Conservation (phyloP, 2,329 filamentous ascomycete genomes). For the Claviceps africana region DNA sequence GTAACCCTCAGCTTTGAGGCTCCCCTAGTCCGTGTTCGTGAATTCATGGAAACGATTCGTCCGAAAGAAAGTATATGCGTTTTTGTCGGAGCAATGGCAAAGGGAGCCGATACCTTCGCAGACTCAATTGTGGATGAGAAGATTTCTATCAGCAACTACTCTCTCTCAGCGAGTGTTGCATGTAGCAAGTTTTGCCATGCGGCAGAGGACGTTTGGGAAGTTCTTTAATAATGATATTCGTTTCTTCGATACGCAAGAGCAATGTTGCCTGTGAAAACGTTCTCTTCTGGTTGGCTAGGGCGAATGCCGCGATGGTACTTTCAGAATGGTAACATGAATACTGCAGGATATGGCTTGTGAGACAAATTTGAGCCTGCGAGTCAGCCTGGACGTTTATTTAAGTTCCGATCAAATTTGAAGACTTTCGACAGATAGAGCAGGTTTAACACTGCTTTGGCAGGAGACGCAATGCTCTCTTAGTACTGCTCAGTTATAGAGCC, state of each 20-base stretch:
- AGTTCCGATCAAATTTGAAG: neutral
- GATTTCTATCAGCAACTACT: slow-evolving; percentile 97
- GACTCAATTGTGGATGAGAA: slow-evolving; percentile 91
- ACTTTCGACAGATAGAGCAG: neutral
- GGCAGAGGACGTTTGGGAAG: slow-evolving; percentile 89
- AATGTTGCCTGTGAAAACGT: neutral
- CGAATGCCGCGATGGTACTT: neutral
- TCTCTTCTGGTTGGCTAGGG: too few relatives aligned
- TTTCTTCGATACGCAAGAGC: neutral
- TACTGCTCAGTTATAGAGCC: neutral
- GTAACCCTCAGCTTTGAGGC: slow-evolving; percentile 93
- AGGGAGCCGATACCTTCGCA: slow-evolving; percentile 89
- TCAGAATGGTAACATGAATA: neutral
- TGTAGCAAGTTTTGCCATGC: slow-evolving; percentile 99
- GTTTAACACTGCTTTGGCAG: neutral
- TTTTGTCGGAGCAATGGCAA: slow-evolving; percentile 97
- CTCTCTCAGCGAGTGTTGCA: slow-evolving; percentile 88
- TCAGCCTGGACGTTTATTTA: too few relatives aligned
- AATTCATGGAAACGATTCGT: slow-evolving; percentile 70
- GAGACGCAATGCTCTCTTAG: neutral
- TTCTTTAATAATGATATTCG: slow-evolving; percentile 47
- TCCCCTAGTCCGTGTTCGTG: slow-evolving; percentile 69
- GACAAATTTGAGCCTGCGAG: too few relatives aligned
- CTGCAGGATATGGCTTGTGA: neutral
- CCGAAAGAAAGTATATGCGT: slow-evolving; percentile 90